Evolutionary conservation across 208 protist species (phyloP), one percentile per base, ranked within the genome.

Genomic region (Naegleria lovaniensis): DNA sequence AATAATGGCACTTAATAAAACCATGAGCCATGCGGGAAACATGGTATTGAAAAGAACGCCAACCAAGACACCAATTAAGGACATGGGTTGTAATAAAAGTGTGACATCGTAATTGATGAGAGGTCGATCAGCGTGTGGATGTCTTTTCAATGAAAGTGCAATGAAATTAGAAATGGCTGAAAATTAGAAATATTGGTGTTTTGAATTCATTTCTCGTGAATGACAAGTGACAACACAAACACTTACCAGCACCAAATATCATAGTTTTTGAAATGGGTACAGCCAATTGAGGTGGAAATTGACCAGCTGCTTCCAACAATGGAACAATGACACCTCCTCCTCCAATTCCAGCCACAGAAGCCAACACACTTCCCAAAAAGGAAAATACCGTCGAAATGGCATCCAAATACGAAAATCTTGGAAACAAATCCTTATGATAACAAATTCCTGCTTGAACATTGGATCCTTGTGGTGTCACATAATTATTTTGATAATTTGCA

Each of bases 31-130:
- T 38, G 15, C 2, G 16, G 89, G 89, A 43, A 83, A 83, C 83
- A 83, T 90, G 25, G 9, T 67, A 41, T 90, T 90, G 38, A 39
- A 90, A 59, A 90, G 29, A 7, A 90, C 89, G 43, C 89, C 89
- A 43, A 90, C n/a, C 0, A 48, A 38, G 0, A 41, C 51, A 16
- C 89, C 89, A 7, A 83, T 7, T 22, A 90, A 67, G 15, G 48
- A 36, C 38, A 13, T 33, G 19, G 89, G 89, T 87, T 90, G 41
- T 22, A 90, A 41, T 29, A 90, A 19, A 22, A 83, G 19, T 38
- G 55, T n/a, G 5, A 48, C n/a, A 41, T 90, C 55, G 59, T 83
- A 90, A 67, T 90, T 29, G 29, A 89, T 89, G 4, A 89, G n/a
- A 29, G 41, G 85, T 67, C 51, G n/a, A 38, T 55, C 22, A 29